Percentiles rank a stretch among this genome's conserved stretches.
phyloP scores from a whole-genome alignment of 2,329 filamentous ascomycete species.

The Xylariaceae sp. region DNA sequence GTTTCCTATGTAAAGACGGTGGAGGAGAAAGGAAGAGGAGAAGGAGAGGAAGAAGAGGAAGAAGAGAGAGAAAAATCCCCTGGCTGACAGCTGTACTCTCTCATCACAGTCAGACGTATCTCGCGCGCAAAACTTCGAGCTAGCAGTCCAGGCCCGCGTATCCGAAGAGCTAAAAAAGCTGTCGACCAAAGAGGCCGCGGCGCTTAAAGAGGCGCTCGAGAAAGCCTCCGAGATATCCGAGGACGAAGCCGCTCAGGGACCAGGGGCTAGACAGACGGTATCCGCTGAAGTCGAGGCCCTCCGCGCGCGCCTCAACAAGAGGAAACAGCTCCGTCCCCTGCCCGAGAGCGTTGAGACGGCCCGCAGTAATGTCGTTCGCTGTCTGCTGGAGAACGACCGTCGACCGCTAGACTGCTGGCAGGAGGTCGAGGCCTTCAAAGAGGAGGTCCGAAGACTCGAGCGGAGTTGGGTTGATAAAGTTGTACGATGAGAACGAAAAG shows the following conservation, averaged over 20 bases:
- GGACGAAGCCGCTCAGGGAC: constrained; percentile 21
- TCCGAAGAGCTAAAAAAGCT: constrained; percentile 78
- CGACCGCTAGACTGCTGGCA: constrained; percentile 90
- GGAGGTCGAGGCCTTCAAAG: constrained; percentile 87
- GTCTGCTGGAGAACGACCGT: constrained; percentile 76
- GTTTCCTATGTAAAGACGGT: neutral
- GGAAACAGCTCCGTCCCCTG: constrained; percentile 60
- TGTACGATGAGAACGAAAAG: constrained; percentile 36
- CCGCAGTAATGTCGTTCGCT: constrained; percentile 69
- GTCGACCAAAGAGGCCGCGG: constrained; percentile 61
- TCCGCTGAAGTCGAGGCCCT: constrained; percentile 55
- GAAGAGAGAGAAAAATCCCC: neutral
- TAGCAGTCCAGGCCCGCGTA: constrained; percentile 83
- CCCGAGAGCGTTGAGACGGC: constrained; percentile 69
- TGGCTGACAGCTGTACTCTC: constrained; percentile 5
- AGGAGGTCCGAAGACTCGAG: constrained; percentile 81
- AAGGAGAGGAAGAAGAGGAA: neutral
- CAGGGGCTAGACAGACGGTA: constrained; percentile 42
- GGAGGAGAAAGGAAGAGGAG: neutral
- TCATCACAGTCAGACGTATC: constrained; percentile 72
- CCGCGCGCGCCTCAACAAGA: constrained; percentile 53
- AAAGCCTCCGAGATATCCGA: constrained; percentile 36
- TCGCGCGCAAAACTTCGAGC: constrained; percentile 74
- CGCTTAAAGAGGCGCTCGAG: constrained; percentile 63
- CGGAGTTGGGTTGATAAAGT: constrained; percentile 82